Conservation (phyloP, 2,329 filamentous ascomycete species). For the Chrysoporthe deuterocubensis region DNA sequence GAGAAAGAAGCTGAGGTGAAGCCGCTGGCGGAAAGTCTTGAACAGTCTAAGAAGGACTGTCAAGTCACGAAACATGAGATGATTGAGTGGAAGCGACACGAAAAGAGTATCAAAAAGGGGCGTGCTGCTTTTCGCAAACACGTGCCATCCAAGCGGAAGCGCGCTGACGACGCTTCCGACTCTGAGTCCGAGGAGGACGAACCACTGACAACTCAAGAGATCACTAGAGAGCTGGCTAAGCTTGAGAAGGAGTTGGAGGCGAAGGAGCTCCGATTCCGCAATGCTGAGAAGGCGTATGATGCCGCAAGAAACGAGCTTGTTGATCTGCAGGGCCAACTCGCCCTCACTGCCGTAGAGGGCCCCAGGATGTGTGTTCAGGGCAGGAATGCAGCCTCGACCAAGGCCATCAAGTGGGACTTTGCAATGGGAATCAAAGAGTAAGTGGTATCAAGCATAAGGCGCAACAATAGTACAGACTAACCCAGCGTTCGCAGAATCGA, state of each 20-base stretch:
- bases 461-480: not conserved
- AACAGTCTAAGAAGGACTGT: not conserved
- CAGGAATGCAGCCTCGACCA: not conserved
- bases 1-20: not conserved
- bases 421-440: slow-evolving; percentile 17
- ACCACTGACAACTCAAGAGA: not conserved
- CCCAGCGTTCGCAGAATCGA: slow-evolving; percentile 47
- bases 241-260: not conserved
- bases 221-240: not conserved
- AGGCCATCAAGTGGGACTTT: slow-evolving; percentile 13
- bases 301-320: not conserved
- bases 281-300: not conserved
- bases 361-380: slow-evolving; percentile 12
- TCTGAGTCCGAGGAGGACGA: not conserved
- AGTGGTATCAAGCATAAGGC: not conserved
- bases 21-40: not conserved
- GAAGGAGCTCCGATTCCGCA: not conserved
- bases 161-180: not conserved
- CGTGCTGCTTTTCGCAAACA: not conserved
- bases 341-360: not conserved
- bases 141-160: slow-evolving; percentile 22
- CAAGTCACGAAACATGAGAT: not conserved
- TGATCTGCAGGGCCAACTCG: not conserved
- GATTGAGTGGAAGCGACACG: not conserved
- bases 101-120: not conserved